A percentile compares a stretch with the other conserved stretches of the same genome.
Evolutionary conservation across 2,329 filamentous ascomycete species (phyloP).

Genomic region (Laburnicola sp.): DNA sequence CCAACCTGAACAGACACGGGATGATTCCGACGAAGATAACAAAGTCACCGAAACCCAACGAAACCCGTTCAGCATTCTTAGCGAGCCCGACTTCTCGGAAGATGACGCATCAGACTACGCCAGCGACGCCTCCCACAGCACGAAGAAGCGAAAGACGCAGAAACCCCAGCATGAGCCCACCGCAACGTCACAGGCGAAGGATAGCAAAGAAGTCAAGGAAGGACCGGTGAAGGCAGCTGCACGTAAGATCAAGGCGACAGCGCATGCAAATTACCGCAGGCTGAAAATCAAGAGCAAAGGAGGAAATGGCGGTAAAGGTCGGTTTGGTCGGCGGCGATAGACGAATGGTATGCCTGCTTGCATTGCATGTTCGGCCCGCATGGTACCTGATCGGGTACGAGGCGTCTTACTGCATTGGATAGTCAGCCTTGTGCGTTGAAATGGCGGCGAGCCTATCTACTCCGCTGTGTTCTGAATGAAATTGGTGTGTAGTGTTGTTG

Average conservation of each 20-base stretch:
- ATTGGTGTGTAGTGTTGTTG: conserved; percentile 12
- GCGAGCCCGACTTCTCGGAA: conserved; percentile 42
- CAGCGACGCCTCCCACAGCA: conserved; percentile 44
- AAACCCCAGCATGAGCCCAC: conserved; percentile 17
- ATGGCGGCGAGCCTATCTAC: not conserved
- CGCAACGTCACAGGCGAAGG: conserved; percentile 12
- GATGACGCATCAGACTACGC: conserved; percentile 48
- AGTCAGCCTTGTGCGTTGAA: conserved; percentile 8
- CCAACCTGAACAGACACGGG: conserved; percentile 25
- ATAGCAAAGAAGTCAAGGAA: conserved; percentile 23
- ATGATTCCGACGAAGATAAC: conserved; percentile 46
- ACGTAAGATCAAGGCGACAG: conserved; percentile 51
- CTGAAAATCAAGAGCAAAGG: conserved; percentile 58
- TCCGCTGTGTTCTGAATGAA: not conserved
- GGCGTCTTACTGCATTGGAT: not conserved
- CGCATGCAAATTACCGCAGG: conserved; percentile 53
- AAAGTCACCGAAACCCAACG: conserved; percentile 37
- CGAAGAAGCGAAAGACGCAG: conserved; percentile 33
- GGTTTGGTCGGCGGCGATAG: conserved; percentile 42
- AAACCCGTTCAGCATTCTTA: conserved; percentile 28
- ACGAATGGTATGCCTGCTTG: conserved; percentile 9
- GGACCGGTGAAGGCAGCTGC: conserved; percentile 44
- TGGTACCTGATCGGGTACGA: not conserved
- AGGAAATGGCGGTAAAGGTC: conserved; percentile 45
- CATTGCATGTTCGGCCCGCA: conserved; percentile 9